Evolutionary conservation across 371 early-diverging fungal species (phyloP).

Genomic region (Syncephalis plumigaleata): DNA sequence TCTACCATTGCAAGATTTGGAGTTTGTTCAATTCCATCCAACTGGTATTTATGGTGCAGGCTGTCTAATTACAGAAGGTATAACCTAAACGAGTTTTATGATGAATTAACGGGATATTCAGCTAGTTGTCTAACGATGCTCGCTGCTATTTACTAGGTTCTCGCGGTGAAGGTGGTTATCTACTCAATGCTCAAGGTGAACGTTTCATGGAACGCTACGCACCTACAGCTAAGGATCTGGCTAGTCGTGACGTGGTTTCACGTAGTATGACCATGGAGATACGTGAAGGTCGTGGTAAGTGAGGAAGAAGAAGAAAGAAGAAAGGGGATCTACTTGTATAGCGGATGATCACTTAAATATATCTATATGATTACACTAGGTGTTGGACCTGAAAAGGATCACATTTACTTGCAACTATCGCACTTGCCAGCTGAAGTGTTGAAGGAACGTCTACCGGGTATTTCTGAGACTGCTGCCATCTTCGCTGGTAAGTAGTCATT

Average conservation of each 20-base stretch:
- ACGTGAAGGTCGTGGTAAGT: slow-evolving; percentile 64
- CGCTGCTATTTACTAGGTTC: slow-evolving; percentile 12
- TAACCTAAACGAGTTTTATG: slow-evolving; percentile 7
- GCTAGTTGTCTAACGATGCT: background rate
- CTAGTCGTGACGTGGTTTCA: slow-evolving; percentile 94
- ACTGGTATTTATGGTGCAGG: slow-evolving; percentile 97
- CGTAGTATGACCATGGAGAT: slow-evolving; percentile 97
- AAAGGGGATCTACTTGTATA: no score
- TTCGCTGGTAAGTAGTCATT: slow-evolving; percentile 62
- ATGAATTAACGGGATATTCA: background rate
- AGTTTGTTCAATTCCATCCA: slow-evolving; percentile 97
- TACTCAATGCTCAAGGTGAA: slow-evolving; percentile 82
- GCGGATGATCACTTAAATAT: no score
- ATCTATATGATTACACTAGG: slow-evolving; percentile 37
- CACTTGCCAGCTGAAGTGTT: slow-evolving; percentile 90
- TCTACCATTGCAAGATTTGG: slow-evolving; percentile 86
- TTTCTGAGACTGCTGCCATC: slow-evolving; percentile 94
- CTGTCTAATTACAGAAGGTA: slow-evolving; percentile 93
- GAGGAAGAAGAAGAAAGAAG: no score
- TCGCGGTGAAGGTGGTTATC: slow-evolving; percentile 92
- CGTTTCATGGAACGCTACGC: slow-evolving; percentile 99
- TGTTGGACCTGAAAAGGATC: slow-evolving; percentile 91
- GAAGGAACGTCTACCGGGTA: slow-evolving; percentile 91
- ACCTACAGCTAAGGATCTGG: slow-evolving; percentile 95
- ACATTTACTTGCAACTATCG: slow-evolving; percentile 87